Evolutionary conservation across 495 filamentous ascomycete genomes (phyloP), one percentile per base, ranked within the genome.

Genomic region (Penicillium parvum): DNA sequence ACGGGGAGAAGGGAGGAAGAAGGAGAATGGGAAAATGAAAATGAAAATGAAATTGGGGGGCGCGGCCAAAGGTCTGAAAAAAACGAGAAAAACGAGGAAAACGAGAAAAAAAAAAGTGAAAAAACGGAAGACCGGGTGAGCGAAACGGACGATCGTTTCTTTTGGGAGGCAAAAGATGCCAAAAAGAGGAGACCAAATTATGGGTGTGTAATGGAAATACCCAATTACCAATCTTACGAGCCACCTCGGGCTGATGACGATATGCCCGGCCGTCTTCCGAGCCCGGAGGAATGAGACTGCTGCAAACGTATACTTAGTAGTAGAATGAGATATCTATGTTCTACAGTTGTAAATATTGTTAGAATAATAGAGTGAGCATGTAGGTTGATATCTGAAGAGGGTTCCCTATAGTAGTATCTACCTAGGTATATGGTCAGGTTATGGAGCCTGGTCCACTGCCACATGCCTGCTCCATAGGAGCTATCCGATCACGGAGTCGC

Each of bases 121-220:
- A 57, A 57, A 52, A 41, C 37, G 32, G 43, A 46, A 39, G 49
- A 47, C 43, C 43, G 49, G 38, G 32, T 11, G 39, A 43, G 16
- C 37, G 38, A 55, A 59, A 46, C 56, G 48, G 52, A 61, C 61
- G 60, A 68, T 65, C 60, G 42, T 61, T 55, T 55, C 57, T 35
- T 29, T 64, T 39, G 44, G 57, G 53, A 55, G 55, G 18, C 34
- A 30, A 40, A 35, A 15, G 29, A 46, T 36, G 35, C 29, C 36
- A 35, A 40, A 51, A 48, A 47, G 43, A 27, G 27, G 23, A 38
- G 40, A 35, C 20, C 23, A 37, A 49, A 42, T 47, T 27, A 32
- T 21, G 32, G 39, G 22, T 43, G 26, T 17, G 40, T 29, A 37
- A 45, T n/a, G n/a, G n/a, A 45, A 35, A 29, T 11, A 30, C 17